Evolutionary conservation across 306 rosid genomes (phyloP).

Genomic region (Alnus glutinosa): DNA sequence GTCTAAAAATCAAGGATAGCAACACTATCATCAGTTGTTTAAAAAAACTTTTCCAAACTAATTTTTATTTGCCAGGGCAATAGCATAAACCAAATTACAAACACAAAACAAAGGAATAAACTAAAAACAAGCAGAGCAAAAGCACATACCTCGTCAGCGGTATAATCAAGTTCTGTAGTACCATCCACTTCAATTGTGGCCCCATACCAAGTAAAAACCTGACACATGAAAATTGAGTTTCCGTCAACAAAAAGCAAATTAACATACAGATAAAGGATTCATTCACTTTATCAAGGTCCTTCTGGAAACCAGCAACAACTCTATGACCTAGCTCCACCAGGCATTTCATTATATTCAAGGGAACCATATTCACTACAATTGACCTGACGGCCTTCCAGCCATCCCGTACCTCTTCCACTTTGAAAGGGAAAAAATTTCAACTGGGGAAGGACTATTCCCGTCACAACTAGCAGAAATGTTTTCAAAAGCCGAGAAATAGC

Average conservation of each 20-base stretch:
- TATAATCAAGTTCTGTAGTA: slow-evolving; percentile 78
- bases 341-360: neutral
- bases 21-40: slow-evolving; percentile 20
- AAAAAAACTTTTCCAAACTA: neutral
- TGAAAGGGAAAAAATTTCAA: neutral
- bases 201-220: slow-evolving; percentile 93
- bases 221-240: slow-evolving; percentile 6
- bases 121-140: neutral
- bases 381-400: neutral
- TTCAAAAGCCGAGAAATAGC: neutral
- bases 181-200: slow-evolving; percentile 96
- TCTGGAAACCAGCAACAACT: neutral
- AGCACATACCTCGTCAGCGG: slow-evolving; percentile 79
- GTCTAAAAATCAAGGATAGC: slow-evolving; percentile 49
- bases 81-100: neutral
- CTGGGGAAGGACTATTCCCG: neutral
- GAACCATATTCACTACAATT: neutral
- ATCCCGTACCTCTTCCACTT: neutral
- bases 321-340: neutral
- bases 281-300: neutral
- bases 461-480: neutral
- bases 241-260: neutral
- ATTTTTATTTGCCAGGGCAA: neutral
- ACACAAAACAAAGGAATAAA: neutral
- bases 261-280: neutral